Evolutionary conservation across 371 early-diverging fungal genomes (phyloP), one percentile per base, ranked within the genome.

Genomic region (Syncephalis fuscata): DNA sequence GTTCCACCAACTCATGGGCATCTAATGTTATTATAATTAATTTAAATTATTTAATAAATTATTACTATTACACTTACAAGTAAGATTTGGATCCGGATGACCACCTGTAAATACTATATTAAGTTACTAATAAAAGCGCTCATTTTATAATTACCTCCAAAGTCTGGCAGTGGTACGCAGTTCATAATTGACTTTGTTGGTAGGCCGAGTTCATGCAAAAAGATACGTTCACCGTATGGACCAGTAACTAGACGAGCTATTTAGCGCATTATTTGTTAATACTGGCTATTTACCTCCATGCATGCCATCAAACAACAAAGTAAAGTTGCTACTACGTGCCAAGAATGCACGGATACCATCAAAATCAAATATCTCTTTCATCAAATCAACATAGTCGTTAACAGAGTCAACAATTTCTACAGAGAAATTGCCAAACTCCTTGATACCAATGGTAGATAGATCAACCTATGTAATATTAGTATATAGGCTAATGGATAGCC

Each of bases 71-170:
- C n/a, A n/a, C 32, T 32, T 32, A 32, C 32, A 95, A 16, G 95
- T 94, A 66, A 97, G 64, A 67, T 97, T 97, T 20, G 97, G 97
- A 64, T 97, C 97, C 9, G 97, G 97, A 60, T 97, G 97, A 55
- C 81, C 82, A 40, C 65, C 32, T 32, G 32, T 32, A 11, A 32
- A 32, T n/a, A n/a, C n/a, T n/a, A 32, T 32, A 32, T 7, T 11
- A 32, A 7, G 32, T 32, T 32, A 32, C 7, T 32, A 32, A 32
- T 7, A 32, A 32, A 11, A 32, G n/a, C n/a, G n/a, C n/a, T n/a
- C 32, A 32, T 32, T 32, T 7, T 32, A 32, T 11, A 32, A 7
- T 32, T 32, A 32, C 32, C 92, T 44, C 91, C 92, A 66, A 97
- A 97, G 61, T 95, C 94, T 48, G 74, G 73, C 48, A 74, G 60